phyloP scores from a whole-genome alignment of 805 yeast genomes.

The Candida maesae region DNA sequence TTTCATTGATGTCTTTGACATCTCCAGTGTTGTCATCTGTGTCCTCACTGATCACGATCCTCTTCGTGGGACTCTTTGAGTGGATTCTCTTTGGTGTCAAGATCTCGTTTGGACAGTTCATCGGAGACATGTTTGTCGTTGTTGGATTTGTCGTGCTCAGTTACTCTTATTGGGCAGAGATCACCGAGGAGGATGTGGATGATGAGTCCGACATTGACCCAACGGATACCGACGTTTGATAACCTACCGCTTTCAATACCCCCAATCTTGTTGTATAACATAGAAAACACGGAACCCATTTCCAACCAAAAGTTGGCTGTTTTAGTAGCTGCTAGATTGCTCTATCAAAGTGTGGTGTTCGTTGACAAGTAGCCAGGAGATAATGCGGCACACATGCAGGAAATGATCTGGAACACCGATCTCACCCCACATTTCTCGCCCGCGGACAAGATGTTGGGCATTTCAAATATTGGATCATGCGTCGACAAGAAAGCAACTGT shows the following conservation, averaged over 20 bases:
- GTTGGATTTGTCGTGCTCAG: conserved; percentile 66
- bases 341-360: too few species aligned
- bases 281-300: background rate
- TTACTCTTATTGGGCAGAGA: conserved; percentile 62
- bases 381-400: too few species aligned
- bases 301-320: too few species aligned
- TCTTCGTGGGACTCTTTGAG: conserved; percentile 75
- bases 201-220: conserved; percentile 29
- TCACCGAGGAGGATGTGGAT: conserved; percentile 40
- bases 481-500: too few species aligned
- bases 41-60: conserved; percentile 67
- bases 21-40: conserved; percentile 78
- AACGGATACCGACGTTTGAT: conserved; percentile 15
- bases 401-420: too few species aligned
- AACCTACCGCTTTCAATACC: too few species aligned
- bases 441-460: too few species aligned
- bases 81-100: conserved; percentile 61
- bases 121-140: conserved; percentile 69
- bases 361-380: too few species aligned
- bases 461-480: too few species aligned
- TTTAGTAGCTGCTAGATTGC: too few species aligned
- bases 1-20: conserved; percentile 77
- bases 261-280: too few species aligned
- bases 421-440: too few species aligned
- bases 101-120: conserved; percentile 50